Base-by-base conservation (phyloP, 768 basidiomycete species). In the Kwoniella shandongensis region DNA sequence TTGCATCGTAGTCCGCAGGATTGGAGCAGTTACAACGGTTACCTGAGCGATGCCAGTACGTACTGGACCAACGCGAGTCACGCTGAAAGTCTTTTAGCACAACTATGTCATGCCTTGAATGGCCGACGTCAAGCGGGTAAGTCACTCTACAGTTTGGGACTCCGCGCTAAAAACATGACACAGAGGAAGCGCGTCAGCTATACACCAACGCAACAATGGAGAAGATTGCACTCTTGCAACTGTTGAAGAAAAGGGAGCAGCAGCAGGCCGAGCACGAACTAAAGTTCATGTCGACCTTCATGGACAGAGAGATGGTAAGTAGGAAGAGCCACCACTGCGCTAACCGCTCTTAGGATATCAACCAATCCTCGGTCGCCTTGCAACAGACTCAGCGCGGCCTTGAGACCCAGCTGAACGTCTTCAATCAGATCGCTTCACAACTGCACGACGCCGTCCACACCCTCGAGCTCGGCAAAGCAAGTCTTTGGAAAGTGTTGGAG, bases 21-120 rank as follows among this genome's bases (percentile, higher is more conserved):
- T 54, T 76, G 75, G 75, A 71, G 59, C 23, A 70, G 62, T 12
- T 76, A 76, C 36, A 72, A 73, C 39, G 63, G 59, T 2, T 76
- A 65, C 52, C 32, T 74, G 29, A 60, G 69, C 39, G 71, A 74
- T 48, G 64, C 75, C 0, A 68, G 75, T 74, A 41, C 62, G 69
- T 59, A 10, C 11, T 22, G 4, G 3, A 0, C 12, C 3, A 25
- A 4, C 11, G 32, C 17, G 20, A 20, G 13, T 4, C 5, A 22
- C 6, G n/a, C n/a, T n/a, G 20, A 25, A 10, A 38, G 10, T 32
- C 22, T 35, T 12, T 8, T 36, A 75, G 74, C 67, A 13, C 61
- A 71, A 60, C 61, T 70, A 7, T 75, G 74, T 54, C 61, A 65
- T 60, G 65, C 63, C 2, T 54, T 75, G 1, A 47, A 62, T 20